These are phyloP conservation scores for Phytophthora fragariae DNA, from an alignment of 352 stramenopile species.

Conservation along the genomic window DNA sequence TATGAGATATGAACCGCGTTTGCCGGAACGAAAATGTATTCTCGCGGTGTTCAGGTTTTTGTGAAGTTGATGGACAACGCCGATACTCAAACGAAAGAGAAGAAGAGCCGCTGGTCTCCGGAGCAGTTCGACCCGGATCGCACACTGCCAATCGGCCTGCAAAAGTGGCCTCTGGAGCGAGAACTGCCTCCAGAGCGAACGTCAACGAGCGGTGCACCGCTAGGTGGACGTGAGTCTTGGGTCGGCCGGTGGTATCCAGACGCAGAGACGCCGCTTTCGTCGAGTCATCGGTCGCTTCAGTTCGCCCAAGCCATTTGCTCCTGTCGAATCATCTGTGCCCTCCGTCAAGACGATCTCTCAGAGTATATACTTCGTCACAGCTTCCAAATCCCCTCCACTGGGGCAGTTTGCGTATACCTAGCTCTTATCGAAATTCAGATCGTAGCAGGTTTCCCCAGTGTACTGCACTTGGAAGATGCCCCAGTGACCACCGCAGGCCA, in stretches of 20 bases:
- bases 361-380: conserved; percentile 1
- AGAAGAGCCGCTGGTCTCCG: no score
- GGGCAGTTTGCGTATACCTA: conserved; percentile 15
- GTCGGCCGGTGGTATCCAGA: background rate
- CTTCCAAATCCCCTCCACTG: background rate
- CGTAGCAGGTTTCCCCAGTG: conserved; percentile 18
- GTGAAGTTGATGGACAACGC: no score
- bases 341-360: conserved; percentile 23
- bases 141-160: background rate
- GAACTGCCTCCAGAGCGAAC: conserved; percentile 7
- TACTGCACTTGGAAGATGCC: conserved; percentile 11
- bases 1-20: background rate
- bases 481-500: conserved; percentile 8
- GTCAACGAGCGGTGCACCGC: conserved; percentile 21
- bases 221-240: conserved; percentile 23
- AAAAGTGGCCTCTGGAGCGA: conserved; percentile 16
- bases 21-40: background rate
- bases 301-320: no score
- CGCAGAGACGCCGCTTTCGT: background rate
- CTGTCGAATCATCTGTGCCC: no score
- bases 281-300: background rate
- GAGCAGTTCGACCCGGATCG: background rate
- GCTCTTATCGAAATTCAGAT: conserved; percentile 16
- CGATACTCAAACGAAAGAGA: no score
- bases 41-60: no score